These are phyloP conservation scores for Lentinula boryana DNA, from an alignment of 768 basidiomycete species.

Conservation along the genomic window DNA sequence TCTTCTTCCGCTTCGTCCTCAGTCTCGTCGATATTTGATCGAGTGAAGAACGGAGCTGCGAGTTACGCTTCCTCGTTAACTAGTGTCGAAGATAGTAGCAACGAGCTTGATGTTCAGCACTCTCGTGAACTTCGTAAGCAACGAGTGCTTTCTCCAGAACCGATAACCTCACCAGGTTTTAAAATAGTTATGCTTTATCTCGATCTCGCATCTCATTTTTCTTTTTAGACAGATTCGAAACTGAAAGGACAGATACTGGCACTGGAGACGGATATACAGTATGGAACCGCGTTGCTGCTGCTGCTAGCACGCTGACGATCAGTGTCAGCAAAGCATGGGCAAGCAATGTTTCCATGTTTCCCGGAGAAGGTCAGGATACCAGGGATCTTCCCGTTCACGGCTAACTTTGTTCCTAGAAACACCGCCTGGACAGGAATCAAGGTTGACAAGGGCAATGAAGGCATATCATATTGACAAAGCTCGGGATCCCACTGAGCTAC, in stretches of 20 bases:
- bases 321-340: constrained; percentile 57
- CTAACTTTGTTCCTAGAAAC: constrained; percentile 26
- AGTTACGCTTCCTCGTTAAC: constrained; percentile 34
- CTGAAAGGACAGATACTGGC: constrained; percentile 6
- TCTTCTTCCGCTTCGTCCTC: constrained; percentile 22
- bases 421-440: constrained; percentile 51
- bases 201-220: background rate
- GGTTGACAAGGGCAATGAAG: constrained; percentile 60
- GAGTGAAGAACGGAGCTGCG: constrained; percentile 22
- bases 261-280: constrained; percentile 36
- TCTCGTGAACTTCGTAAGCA: background rate
- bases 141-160: background rate
- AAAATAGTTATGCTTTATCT: background rate
- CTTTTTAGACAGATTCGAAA: background rate
- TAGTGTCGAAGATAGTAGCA: constrained; percentile 35
- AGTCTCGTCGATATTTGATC: constrained; percentile 29
- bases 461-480: constrained; percentile 62
- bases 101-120: background rate
- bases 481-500: constrained; percentile 33
- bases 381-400: background rate
- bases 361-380: constrained; percentile 37
- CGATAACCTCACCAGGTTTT: background rate
- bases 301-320: constrained; percentile 46
- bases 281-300: constrained; percentile 53
- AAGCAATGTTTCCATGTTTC: constrained; percentile 29